Percentiles rank a stretch among this genome's conserved stretches.
phyloP scores from a whole-genome alignment of 2,329 filamentous ascomycete species.

The Ophiocordyceps camponoti-rufipedis region DNA sequence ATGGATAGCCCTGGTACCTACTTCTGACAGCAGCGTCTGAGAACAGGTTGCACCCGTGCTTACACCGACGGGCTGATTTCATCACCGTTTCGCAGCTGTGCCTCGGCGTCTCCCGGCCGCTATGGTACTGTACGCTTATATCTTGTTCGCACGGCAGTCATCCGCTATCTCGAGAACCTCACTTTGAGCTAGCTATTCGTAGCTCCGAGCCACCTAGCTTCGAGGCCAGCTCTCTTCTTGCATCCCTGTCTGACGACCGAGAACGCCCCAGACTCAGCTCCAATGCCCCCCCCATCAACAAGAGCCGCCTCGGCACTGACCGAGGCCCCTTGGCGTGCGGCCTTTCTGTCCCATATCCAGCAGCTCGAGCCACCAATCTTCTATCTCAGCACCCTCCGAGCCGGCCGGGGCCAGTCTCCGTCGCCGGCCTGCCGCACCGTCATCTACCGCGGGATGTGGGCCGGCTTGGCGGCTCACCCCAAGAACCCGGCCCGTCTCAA shows the following conservation, averaged over 20 bases:
- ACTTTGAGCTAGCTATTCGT: not conserved
- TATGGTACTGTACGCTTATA: too few relatives aligned
- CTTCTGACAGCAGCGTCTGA: too few relatives aligned
- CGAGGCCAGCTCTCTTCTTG: too few relatives aligned
- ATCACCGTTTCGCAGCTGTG: too few relatives aligned
- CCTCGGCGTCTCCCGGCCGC: too few relatives aligned
- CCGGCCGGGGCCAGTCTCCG: not conserved
- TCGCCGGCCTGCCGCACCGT: conserved; percentile 54
- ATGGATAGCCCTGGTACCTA: too few relatives aligned
- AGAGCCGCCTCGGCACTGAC: conserved; percentile 9
- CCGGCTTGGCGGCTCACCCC: conserved; percentile 49
- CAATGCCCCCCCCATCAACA: conserved; percentile 3
- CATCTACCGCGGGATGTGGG: conserved; percentile 75
- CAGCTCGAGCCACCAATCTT: conserved; percentile 29
- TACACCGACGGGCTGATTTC: too few relatives aligned
- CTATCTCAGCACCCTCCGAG: conserved; percentile 30
- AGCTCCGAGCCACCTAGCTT: too few relatives aligned
- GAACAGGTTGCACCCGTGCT: too few relatives aligned
- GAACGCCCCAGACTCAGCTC: conserved; percentile 4
- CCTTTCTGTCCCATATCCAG: conserved; percentile 31
- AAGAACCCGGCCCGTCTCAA: conserved; percentile 59
- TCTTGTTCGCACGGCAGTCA: too few relatives aligned
- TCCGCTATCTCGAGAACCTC: not conserved
- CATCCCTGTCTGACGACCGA: too few relatives aligned
- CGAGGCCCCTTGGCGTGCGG: conserved; percentile 33